Percentiles rank a stretch among this genome's conserved stretches.
These are phyloP conservation scores for Helotiales sp. DNA, from an alignment of 2,329 filamentous ascomycete genomes.

Conservation along the genomic window DNA sequence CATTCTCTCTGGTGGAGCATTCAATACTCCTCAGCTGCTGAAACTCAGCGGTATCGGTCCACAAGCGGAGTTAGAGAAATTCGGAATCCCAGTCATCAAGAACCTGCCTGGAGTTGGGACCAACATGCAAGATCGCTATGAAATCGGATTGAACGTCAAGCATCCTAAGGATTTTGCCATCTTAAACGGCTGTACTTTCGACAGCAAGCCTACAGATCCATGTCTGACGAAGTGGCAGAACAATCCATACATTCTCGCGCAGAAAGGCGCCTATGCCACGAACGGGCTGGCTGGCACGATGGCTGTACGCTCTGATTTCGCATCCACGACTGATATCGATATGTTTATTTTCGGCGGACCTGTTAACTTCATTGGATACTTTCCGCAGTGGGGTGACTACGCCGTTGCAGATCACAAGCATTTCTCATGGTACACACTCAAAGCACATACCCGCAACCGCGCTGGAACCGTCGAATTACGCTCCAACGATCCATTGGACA, in stretches of 20 bases:
- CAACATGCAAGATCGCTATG: conserved; percentile 62
- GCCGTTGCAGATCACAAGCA: conserved; percentile 48
- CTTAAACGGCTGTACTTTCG: conserved; percentile 44
- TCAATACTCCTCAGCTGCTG: conserved; percentile 53
- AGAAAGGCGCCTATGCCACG: conserved; percentile 45
- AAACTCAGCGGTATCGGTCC: conserved; percentile 53
- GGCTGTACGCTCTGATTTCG: conserved; percentile 40
- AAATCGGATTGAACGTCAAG: conserved; percentile 52
- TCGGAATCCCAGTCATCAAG: conserved; percentile 56
- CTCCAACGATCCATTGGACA: conserved; percentile 66
- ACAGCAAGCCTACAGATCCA: conserved; percentile 45
- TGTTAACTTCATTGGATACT: conserved; percentile 49
- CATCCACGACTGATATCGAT: conserved; percentile 47
- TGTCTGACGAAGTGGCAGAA: conserved; percentile 41
- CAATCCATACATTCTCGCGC: conserved; percentile 36
- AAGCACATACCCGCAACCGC: conserved; percentile 65
- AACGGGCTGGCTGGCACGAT: conserved; percentile 57
- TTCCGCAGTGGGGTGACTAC: conserved; percentile 45
- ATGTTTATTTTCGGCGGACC: conserved; percentile 43
- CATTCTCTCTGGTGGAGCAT: conserved; percentile 53
- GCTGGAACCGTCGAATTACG: conserved; percentile 66
- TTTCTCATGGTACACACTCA: conserved; percentile 52
- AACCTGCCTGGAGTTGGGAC: conserved; percentile 68
- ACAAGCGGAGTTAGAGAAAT: conserved; percentile 44
- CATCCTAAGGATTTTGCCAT: conserved; percentile 47